A percentile compares a stretch with the other conserved stretches of the same genome.
These are phyloP conservation scores for Ilex asprella DNA, from an alignment of 257 asterid species.

Conservation along the genomic window DNA sequence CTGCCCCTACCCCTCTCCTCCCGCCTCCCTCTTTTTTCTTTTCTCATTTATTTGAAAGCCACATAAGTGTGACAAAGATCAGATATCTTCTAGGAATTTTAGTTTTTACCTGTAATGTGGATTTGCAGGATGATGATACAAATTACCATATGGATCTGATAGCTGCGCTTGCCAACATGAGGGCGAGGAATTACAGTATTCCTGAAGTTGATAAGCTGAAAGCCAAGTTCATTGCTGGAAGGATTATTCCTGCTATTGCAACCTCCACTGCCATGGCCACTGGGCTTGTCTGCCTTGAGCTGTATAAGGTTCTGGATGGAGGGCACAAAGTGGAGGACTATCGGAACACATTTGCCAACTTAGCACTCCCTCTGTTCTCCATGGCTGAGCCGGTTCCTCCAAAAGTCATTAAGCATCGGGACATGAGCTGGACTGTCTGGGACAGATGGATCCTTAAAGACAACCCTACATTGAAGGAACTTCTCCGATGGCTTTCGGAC, in stretches of 20 bases:
- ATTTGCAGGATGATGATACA: constrained; percentile 75
- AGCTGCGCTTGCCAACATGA: constrained; percentile 92
- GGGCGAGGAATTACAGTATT: constrained; percentile 85
- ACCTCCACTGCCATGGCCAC: constrained; percentile 94
- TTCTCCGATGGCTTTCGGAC: constrained; percentile 68
- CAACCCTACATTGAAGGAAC: constrained; percentile 64
- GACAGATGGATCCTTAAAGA: constrained; percentile 68
- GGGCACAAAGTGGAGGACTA: constrained; percentile 79
- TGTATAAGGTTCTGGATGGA: constrained; percentile 71
- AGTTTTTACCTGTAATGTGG: too few relatives aligned
- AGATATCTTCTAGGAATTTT: too few relatives aligned
- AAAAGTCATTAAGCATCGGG: constrained; percentile 56
- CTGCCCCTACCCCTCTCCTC: too few relatives aligned
- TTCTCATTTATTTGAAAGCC: too few relatives aligned
- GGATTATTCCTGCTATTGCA: constrained; percentile 91
- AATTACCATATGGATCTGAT: constrained; percentile 89
- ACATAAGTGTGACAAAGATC: too few relatives aligned
- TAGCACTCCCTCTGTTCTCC: constrained; percentile 82
- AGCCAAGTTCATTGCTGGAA: constrained; percentile 88
- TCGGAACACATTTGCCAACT: constrained; percentile 84
- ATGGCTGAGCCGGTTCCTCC: constrained; percentile 88
- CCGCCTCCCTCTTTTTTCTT: too few relatives aligned
- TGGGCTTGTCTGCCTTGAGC: constrained; percentile 85
- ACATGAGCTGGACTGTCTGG: constrained; percentile 93
- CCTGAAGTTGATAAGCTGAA: constrained; percentile 87